These are phyloP conservation scores for Moricandia arvensis DNA, from an alignment of 345 rosid species.

Conservation along the genomic window DNA sequence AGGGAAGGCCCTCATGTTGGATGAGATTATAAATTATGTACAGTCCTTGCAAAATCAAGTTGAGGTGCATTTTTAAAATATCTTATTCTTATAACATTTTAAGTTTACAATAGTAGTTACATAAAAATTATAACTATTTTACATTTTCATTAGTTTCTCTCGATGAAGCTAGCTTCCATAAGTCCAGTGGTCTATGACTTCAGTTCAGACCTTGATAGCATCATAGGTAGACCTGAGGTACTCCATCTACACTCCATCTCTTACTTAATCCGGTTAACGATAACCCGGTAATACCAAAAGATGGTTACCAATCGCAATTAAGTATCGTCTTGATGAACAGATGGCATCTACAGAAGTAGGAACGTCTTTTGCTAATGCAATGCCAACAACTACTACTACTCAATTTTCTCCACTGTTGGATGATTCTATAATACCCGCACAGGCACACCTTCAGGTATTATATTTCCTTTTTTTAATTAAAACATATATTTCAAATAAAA, in stretches of 20 bases:
- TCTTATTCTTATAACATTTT: not conserved
- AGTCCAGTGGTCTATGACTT: conserved; percentile 64
- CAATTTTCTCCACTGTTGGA: conserved; percentile 30
- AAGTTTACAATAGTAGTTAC: not conserved
- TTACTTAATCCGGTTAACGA: not conserved
- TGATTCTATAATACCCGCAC: conserved; percentile 36
- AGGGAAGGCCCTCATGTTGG: conserved; percentile 84
- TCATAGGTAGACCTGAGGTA: conserved; percentile 58
- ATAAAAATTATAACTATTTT: not conserved
- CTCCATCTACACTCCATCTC: not conserved
- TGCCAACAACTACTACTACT: conserved; percentile 35
- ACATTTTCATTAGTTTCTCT: conserved; percentile 50
- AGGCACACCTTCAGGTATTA: conserved; percentile 28
- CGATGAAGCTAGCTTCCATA: conserved; percentile 70
- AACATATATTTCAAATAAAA: not conserved
- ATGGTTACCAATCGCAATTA: not conserved
- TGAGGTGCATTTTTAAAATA: conserved; percentile 43
- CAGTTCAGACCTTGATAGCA: conserved; percentile 51
- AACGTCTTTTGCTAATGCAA: conserved; percentile 44
- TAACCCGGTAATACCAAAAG: not conserved
- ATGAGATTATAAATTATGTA: conserved; percentile 79
- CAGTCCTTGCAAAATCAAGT: conserved; percentile 72
- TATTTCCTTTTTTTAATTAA: not conserved
- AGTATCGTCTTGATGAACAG: conserved; percentile 10
- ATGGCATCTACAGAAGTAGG: conserved; percentile 40